Evolutionary conservation across 345 rosid genomes (phyloP).

Genomic region (Aegle marmelos): DNA sequence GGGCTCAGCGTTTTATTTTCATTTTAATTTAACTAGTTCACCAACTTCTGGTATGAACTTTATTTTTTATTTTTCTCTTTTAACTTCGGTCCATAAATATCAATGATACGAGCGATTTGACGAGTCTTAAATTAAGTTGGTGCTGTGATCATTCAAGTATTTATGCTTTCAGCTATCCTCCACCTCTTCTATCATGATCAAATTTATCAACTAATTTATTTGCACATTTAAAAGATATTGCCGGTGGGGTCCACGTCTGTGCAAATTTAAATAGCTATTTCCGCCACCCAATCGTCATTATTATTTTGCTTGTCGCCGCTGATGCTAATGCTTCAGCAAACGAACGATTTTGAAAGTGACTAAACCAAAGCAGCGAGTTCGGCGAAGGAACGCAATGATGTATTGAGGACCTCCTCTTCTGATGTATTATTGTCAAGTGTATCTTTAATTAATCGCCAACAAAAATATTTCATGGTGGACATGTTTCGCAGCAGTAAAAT

Average conservation of each 20-base stretch:
- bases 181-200: not conserved
- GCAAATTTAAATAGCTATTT: not conserved
- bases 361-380: not conserved
- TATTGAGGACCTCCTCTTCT: too few species aligned
- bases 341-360: constrained; percentile 2
- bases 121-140: not conserved
- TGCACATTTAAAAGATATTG: not conserved
- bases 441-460: too few species aligned
- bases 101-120: not conserved
- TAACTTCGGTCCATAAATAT: not conserved
- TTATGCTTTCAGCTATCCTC: not conserved
- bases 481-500: too few species aligned
- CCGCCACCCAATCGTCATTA: too few species aligned
- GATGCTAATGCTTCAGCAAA: not conserved
- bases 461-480: too few species aligned
- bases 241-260: not conserved
- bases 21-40: not conserved
- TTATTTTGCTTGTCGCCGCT: too few species aligned
- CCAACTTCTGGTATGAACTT: constrained; percentile 11
- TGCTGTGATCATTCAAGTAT: not conserved
- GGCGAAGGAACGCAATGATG: not conserved
- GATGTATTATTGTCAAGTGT: too few species aligned
- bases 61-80: not conserved
- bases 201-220: not conserved
- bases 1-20: not conserved